A percentile compares a stretch with the other conserved stretches of the same genome.
phyloP scores from a whole-genome alignment of 345 rosid genomes.

The Populus euphratica region DNA sequence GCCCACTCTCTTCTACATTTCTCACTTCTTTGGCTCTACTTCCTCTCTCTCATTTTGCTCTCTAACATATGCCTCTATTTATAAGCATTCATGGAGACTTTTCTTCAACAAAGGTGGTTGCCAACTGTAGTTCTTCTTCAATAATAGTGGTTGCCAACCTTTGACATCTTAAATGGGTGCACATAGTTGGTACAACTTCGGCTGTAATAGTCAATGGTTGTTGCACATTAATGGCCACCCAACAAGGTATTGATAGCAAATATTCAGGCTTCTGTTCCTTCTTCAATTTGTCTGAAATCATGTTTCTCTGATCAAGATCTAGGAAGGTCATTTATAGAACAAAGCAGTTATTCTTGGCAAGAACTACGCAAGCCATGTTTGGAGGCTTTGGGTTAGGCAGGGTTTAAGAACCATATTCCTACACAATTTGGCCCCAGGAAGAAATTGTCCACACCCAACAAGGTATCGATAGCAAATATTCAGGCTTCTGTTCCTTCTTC shows the following conservation, averaged over 20 bases:
- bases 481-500: slow-evolving; percentile 11
- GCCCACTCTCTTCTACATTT: too few relatives aligned
- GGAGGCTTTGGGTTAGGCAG: slow-evolving; percentile 81
- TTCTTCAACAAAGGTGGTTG: too few relatives aligned
- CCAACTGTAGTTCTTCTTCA: too few relatives aligned
- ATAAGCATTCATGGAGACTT: too few relatives aligned
- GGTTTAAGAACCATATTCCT: slow-evolving; percentile 39
- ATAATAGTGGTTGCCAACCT: too few relatives aligned
- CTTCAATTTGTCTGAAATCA: slow-evolving; percentile 46
- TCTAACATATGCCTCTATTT: too few relatives aligned
- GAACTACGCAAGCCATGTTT: slow-evolving; percentile 84
- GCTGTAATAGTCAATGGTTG: too few relatives aligned
- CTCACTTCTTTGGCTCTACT: too few relatives aligned
- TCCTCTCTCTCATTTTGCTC: too few relatives aligned
- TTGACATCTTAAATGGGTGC: too few relatives aligned
- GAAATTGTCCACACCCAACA: slow-evolving; percentile 16
- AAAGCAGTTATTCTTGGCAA: slow-evolving; percentile 67
- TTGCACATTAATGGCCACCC: too few relatives aligned
- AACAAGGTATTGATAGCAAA: slow-evolving; percentile 13
- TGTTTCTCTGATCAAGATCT: slow-evolving; percentile 65
- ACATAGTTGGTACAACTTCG: too few relatives aligned
- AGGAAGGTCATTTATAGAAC: slow-evolving; percentile 82
- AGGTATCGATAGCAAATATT: slow-evolving; percentile 4
- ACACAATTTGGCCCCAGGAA: slow-evolving; percentile 33
- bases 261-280: slow-evolving; percentile 9